Base-by-base conservation (phyloP, 2,329 filamentous ascomycete genomes). In the Fonsecaea pedrosoi region DNA sequence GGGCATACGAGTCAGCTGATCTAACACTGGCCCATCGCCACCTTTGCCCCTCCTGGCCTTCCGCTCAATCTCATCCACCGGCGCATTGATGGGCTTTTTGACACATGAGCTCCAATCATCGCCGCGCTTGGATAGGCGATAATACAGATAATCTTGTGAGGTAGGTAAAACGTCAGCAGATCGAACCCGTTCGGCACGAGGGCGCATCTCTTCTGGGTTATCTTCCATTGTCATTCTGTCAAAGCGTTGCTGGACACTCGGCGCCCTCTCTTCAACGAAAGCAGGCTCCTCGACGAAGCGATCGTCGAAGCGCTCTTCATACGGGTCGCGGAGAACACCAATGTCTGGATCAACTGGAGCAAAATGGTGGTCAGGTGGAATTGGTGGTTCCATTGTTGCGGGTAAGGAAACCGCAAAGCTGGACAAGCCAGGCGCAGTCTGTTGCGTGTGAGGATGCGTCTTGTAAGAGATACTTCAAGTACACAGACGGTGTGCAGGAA, bases 1-100 rank as follows among this genome's bases (percentile, higher is more conserved):
- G 15, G 62, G 54, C 69, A 71, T 71, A 15, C 54, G 56, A 7
- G 45, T 71, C 48, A 66, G 37, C 54, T 71, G 67, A 4, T 69
- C 67, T 8, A 66, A 57, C 42, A 68, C 60, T 13, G 64, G 58
- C 4, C 48, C 65, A 37, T 71, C 64, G 18, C 65, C 64, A n/a
- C 69, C 61, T 18, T 54, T 64, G 13, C 62, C 45, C 48, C 60
- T 67, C 13, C 58, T 65, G 5, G 65, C 64, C 40, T 64, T 67
- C 21, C 64, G 68, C 54, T 71, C 69, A 50, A 71, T 69, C 12
- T 71, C 57, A 7, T 66, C 65, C 25, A 69, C 54, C 32, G 69
- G 62, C 3, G 61, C 65, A 10, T 45, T 40, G 32, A 71, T 68
- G 18, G 50, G 50, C 8, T 59, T 57, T 12, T 60, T 62, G 18